phyloP scores from a whole-genome alignment of 2,329 filamentous ascomycete genomes.

The Pleomassaria siparia region DNA sequence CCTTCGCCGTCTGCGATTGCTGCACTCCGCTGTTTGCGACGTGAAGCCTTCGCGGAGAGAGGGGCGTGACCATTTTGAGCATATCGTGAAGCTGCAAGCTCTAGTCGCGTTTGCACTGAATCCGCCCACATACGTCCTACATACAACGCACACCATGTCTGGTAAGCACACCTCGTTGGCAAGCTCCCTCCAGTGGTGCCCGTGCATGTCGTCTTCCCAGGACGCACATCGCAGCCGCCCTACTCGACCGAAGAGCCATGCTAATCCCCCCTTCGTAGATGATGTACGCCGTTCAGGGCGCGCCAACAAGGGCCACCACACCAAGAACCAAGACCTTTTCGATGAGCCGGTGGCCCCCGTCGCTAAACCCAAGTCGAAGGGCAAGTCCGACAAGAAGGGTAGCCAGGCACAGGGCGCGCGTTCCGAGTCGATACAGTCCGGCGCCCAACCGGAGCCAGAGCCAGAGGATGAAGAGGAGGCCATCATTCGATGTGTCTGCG shows the following conservation, averaged over 20 bases:
- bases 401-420: slow-evolving; percentile 15
- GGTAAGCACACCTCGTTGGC: slow-evolving; percentile 55
- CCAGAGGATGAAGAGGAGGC: slow-evolving; percentile 64
- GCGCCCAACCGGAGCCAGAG: slow-evolving; percentile 44
- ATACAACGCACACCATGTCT: slow-evolving; percentile 53
- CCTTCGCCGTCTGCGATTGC: background rate
- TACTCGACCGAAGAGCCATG: slow-evolving; percentile 12
- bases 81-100: slow-evolving; percentile 33
- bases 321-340: slow-evolving; percentile 72
- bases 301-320: slow-evolving; percentile 94
- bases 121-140: slow-evolving; percentile 8
- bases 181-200: slow-evolving; percentile 4
- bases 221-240: slow-evolving; percentile 14
- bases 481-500: slow-evolving; percentile 91
- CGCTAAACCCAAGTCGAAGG: slow-evolving; percentile 47
- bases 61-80: slow-evolving; percentile 40
- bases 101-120: slow-evolving; percentile 34
- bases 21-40: slow-evolving; percentile 18
- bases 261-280: slow-evolving; percentile 51
- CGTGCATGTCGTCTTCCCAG: slow-evolving; percentile 7
- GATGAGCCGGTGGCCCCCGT: slow-evolving; percentile 46
- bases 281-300: slow-evolving; percentile 93
- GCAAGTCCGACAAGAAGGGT: slow-evolving; percentile 47
- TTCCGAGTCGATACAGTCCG: slow-evolving; percentile 29
- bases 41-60: slow-evolving; percentile 37